Base-by-base conservation (phyloP, 1,139 yeast species). In the Saccharomyces hybrid region DNA sequence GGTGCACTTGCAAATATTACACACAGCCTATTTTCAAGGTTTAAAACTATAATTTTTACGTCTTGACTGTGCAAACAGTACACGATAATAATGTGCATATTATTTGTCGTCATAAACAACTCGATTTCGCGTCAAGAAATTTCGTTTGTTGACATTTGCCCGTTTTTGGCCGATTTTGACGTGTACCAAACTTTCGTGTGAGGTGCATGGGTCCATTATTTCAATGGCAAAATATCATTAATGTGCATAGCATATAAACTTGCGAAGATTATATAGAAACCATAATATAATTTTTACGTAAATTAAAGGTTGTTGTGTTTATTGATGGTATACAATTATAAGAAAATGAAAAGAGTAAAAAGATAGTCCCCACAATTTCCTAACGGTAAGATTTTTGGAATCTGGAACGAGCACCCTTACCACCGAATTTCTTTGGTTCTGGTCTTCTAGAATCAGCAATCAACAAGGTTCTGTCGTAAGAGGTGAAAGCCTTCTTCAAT, bases 381-480 rank as follows among this genome's bases (percentile, higher is more conserved):
- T 91, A 93, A 90, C 99, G 99, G 95, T 93, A 93, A 79, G 99
- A 93, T 81, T 93, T 93, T 86, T 93, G 99, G 97, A 88, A 93
- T 84, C 98, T 91, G 77, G 99, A 95, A 84, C 99, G 93, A 82
- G 99, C 99, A 89, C 99, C 99, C 81, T 95, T 96, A 86, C 99
- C 99, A 85, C 99, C 99, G 83, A 91, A 93, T 85, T 93, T 93
- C 97, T 93, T 93, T 86, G 99, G 99, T 84, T 93, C 99, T 86
- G 91, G 86, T 86, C 96, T 93, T 88, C 99, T 90, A 74, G 98
- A 84, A 80, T 93, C 99, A 73, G 99, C 99, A 79, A 93, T 95
- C 80, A 93, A 88, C 78, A 93, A 86, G 78, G 99, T 90, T 84
- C 97, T 91, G 93, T 93, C 99, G 86, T 91, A 95, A 74, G 96